Conservation (phyloP, 306 rosid genomes). For the Cyclanthera cordifolia region DNA sequence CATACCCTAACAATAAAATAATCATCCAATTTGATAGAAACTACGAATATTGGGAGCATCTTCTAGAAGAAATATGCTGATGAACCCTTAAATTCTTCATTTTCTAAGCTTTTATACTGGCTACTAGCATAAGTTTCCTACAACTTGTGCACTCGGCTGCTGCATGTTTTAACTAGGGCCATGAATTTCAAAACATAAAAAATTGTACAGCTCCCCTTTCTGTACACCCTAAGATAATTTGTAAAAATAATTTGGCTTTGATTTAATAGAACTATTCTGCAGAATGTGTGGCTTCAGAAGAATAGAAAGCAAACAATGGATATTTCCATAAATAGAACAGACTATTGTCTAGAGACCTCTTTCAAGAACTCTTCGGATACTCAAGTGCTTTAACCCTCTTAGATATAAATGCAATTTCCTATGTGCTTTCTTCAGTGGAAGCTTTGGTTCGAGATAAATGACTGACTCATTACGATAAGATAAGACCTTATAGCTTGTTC, state of each 20-base stretch:
- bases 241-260: not conserved
- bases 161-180: not conserved
- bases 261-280: not conserved
- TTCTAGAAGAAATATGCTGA: not conserved
- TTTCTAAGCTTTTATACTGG: not conserved
- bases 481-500: no score
- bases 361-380: not conserved
- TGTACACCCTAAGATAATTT: not conserved
- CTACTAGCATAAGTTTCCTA: not conserved
- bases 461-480: no score
- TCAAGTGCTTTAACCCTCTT: not conserved
- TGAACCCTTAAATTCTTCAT: not conserved
- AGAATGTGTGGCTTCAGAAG: not conserved
- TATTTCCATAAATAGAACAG: not conserved
- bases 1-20: not conserved
- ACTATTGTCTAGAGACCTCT: not conserved
- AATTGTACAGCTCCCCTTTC: not conserved
- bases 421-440: no score
- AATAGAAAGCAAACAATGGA: not conserved
- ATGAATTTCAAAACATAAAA: not conserved
- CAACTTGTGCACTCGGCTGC: not conserved
- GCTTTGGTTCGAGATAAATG: no score
- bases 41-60: not conserved
- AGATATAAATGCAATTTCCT: not conserved
- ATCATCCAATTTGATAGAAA: not conserved